Base-by-base conservation (phyloP, 1,284 basidiomycete species). In the Cryptococcus floricola region DNA sequence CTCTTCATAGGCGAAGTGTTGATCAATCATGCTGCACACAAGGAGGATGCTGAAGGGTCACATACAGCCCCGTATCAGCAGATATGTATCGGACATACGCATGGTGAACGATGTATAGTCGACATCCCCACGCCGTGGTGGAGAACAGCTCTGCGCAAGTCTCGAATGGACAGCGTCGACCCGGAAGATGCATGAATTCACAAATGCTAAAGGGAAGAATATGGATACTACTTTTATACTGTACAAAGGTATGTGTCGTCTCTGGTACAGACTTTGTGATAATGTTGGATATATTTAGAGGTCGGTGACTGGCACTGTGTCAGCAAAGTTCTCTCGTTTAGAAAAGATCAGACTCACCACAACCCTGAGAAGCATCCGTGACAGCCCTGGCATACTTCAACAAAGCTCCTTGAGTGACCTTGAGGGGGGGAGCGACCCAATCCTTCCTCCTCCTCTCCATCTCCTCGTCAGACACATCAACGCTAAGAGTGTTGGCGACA, bases 301-400 rank as follows among this genome's bases (percentile, higher is more conserved):
- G 31, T 34, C 31, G 31, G 31, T 34, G 31, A 34, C 31, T 34
- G 31, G 7, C 4, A 34, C 7, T 10, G 6, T 34, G 31, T 34
- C 31, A 34, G 31, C 10, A 34, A 34, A 34, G 31, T 10, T 34
- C 31, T 34, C 10, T 34, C 7, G 10, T 34, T 34, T 10, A 7
- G 10, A 34, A 34, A 10, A 10, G 4, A 34, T 34, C 31, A 34
- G 10, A 68, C 68, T 64, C 48, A 70, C 68, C 73, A 63, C 77
- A 77, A 50, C 77, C 77, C 38, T 69, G 62, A 53, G 69, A 72
- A 12, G 77, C 94, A 74, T 98, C 92, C 61, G 83, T 83, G 52
- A 94, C 91, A 38, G 81, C 78, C 77, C 89, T 90, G 61, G 85
- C 81, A 77, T 94, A 95, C 80, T 94, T 95, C 81, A 83, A 89